These are phyloP conservation scores for Astrothelium subdiscretum DNA, from an alignment of 495 filamentous ascomycete genomes.

Conservation along the genomic window DNA sequence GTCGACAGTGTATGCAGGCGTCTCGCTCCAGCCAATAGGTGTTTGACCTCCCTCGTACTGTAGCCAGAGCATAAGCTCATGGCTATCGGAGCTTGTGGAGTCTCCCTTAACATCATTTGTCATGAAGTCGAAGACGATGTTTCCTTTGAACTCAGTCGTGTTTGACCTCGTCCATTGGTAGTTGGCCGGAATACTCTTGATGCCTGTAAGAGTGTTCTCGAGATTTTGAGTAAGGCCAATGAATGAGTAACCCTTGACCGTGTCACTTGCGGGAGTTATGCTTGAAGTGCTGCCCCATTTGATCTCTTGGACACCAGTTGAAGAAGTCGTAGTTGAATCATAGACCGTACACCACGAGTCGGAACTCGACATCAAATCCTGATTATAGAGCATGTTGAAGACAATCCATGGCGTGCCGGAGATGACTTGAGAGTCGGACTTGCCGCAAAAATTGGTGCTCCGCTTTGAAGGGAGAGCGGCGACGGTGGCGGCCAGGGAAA, in stretches of 20 bases:
- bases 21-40: constrained; percentile 27
- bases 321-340: constrained; percentile 15
- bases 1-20: constrained; percentile 20
- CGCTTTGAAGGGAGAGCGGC: not conserved
- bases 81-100: constrained; percentile 22
- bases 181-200: constrained; percentile 26
- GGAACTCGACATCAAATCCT: constrained; percentile 12
- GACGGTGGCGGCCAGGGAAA: not conserved
- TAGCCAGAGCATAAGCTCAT: constrained; percentile 35
- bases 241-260: constrained; percentile 32
- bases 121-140: constrained; percentile 34
- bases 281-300: constrained; percentile 18
- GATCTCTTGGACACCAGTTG: constrained; percentile 12
- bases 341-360: constrained; percentile 30
- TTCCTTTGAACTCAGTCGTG: constrained; percentile 28
- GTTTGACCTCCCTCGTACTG: constrained; percentile 30
- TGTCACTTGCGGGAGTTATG: constrained; percentile 9
- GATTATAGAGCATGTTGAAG: constrained; percentile 32
- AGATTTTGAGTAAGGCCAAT: constrained; percentile 30
- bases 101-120: constrained; percentile 24
- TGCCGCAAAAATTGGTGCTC: constrained; percentile 20
- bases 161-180: constrained; percentile 29
- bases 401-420: constrained; percentile 30
- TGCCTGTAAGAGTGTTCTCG: constrained; percentile 25
- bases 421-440: constrained; percentile 21